Percentiles rank a stretch among this genome's conserved stretches.
Conservation (phyloP, 1,284 basidiomycete genomes). For the Boletellus sp. region DNA sequence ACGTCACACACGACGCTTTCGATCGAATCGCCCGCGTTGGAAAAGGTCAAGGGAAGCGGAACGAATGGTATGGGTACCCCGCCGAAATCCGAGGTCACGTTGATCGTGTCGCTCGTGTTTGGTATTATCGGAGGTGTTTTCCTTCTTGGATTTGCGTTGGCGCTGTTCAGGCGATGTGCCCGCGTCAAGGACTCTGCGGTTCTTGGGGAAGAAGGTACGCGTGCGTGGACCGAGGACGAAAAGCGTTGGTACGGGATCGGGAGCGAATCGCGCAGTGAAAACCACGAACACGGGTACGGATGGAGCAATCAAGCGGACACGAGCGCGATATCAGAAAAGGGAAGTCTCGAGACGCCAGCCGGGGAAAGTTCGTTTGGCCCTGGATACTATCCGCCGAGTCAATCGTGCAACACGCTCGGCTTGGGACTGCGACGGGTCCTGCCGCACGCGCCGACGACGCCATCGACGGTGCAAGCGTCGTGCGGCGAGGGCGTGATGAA, state of each 20-base stretch:
- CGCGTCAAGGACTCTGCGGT: conserved; percentile 56
- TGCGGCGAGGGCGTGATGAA: conserved; percentile 52
- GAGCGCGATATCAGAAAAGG: conserved; percentile 29
- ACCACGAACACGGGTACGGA: conserved; percentile 26
- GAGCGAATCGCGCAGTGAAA: conserved; percentile 31
- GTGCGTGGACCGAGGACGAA: conserved; percentile 58
- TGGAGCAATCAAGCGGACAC: conserved; percentile 32
- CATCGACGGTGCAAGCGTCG: conserved; percentile 26
- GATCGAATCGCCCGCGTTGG: conserved; percentile 45
- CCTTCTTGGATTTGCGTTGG: conserved; percentile 51
- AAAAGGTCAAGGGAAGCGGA: conserved; percentile 25
- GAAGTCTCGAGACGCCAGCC: conserved; percentile 21
- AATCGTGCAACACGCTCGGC: conserved; percentile 41
- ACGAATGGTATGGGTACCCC: conserved; percentile 34
- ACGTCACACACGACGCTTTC: conserved; percentile 63
- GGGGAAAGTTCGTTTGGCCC: conserved; percentile 29
- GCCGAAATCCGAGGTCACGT: conserved; percentile 46
- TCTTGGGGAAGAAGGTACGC: conserved; percentile 52
- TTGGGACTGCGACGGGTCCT: conserved; percentile 48
- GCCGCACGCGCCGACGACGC: conserved; percentile 22
- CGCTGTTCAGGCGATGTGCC: conserved; percentile 51
- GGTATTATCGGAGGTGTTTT: conserved; percentile 59
- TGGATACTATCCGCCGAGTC: conserved; percentile 19
- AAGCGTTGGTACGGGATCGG: conserved; percentile 64
- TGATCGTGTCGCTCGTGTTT: conserved; percentile 62